Evolutionary conservation across 148 eudicot species (phyloP).

Genomic region (Hydrangea macrophylla): DNA sequence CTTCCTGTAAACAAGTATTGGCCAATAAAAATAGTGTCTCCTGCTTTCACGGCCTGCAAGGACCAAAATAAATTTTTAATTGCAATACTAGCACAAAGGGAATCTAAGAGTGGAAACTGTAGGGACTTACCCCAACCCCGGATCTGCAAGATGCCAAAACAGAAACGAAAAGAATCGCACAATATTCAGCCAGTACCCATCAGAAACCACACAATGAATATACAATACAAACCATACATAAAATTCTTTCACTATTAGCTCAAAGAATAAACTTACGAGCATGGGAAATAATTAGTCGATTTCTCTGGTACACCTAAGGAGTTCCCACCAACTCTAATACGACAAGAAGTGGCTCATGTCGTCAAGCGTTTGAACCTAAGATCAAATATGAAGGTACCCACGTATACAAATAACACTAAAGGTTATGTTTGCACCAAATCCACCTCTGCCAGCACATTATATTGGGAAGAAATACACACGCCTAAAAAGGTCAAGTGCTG

Average conservation of each 20-base stretch:
- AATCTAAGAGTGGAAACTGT: neutral
- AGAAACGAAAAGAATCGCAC: neutral
- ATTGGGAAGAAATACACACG: neutral
- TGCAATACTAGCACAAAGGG: too few species aligned
- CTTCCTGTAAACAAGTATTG: conserved; percentile 58
- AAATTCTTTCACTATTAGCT: neutral
- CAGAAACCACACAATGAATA: too few species aligned
- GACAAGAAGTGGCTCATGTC: neutral
- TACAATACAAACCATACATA: too few species aligned
- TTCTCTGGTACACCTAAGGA: neutral
- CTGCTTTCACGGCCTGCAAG: conserved; percentile 50
- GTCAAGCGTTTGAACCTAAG: neutral
- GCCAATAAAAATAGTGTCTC: conserved; percentile 58
- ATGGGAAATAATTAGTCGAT: neutral
- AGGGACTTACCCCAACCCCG: too few species aligned
- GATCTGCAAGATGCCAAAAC: too few species aligned
- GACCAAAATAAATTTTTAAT: neutral
- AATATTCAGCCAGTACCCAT: neutral
- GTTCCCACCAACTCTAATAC: neutral
- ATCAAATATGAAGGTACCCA: neutral
- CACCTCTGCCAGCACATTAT: neutral
- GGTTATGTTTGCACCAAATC: neutral
- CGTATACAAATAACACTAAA: neutral
- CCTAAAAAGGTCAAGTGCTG: too few species aligned
- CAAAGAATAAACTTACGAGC: neutral